Evolutionary conservation across 164 flowering plant species (phyloP).

Genomic region (Stephania japonica): DNA sequence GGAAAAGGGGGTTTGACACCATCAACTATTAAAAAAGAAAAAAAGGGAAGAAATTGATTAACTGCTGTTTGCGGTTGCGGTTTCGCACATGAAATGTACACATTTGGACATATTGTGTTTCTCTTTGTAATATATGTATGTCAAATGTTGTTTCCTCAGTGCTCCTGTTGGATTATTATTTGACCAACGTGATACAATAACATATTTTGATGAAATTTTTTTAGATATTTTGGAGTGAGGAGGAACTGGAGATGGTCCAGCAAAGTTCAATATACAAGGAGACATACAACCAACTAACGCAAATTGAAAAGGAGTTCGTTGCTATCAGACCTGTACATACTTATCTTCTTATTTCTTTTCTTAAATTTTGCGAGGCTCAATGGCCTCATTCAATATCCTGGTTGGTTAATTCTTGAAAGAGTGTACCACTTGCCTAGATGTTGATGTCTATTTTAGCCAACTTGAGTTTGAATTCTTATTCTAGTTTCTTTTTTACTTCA

Average conservation of each 20-base stretch:
- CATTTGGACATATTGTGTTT: no score
- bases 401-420: no score
- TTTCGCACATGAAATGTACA: no score
- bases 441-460: not conserved
- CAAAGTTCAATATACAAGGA: constrained; percentile 51
- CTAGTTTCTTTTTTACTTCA: not conserved
- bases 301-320: constrained; percentile 47
- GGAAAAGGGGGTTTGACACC: no score
- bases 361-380: no score
- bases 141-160: no score
- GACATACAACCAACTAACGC: constrained; percentile 40
- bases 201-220: not conserved
- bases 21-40: no score
- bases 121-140: no score
- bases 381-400: no score
- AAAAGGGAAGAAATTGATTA: no score
- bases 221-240: constrained; percentile 72
- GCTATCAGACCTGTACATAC: constrained; percentile 41
- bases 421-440: not conserved
- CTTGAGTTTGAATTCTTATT: not conserved
- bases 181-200: not conserved
- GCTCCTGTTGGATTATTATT: not conserved
- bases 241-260: constrained; percentile 60
- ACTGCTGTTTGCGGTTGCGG: no score
- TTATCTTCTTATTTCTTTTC: not conserved